Percentiles rank a stretch among this genome's conserved stretches.
Evolutionary conservation across 192 early-diverging fungal genomes (phyloP).

Genomic region (Entomortierella parvispora): DNA sequence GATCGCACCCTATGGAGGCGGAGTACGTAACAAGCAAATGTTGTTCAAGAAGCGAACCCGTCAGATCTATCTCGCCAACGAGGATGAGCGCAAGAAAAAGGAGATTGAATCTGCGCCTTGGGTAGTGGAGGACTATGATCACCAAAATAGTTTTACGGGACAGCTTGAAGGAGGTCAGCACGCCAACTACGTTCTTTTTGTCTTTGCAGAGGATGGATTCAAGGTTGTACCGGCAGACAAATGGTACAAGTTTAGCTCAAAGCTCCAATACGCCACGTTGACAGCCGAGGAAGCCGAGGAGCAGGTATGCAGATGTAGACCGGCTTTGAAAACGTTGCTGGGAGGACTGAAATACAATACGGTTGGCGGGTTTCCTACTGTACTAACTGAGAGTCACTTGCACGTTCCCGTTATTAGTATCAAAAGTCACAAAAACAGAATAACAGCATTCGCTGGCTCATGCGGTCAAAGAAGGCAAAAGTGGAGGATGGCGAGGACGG

Average conservation of each 20-base stretch:
- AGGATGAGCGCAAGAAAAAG: conserved; percentile 74
- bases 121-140: conserved; percentile 82
- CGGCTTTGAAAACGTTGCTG: no score
- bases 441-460: conserved; percentile 64
- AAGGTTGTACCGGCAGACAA: conserved; percentile 77
- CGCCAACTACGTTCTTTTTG: conserved; percentile 77
- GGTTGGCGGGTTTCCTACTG: conserved; percentile 16
- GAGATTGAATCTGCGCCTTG: conserved; percentile 81
- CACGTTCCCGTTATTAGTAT: conserved; percentile 7
- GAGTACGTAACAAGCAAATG: conserved; percentile 79
- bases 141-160: conserved; percentile 72
- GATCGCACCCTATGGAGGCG: conserved; percentile 80
- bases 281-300: conserved; percentile 84
- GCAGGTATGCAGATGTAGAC: conserved; percentile 59
- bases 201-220: conserved; percentile 79
- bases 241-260: conserved; percentile 83
- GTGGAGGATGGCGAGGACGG: conserved; percentile 55
- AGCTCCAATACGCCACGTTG: conserved; percentile 70
- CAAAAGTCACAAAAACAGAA: conserved; percentile 59
- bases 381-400: not conserved
- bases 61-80: conserved; percentile 80
- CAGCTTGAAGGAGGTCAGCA: conserved; percentile 76
- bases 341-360: conserved; percentile 35
- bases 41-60: conserved; percentile 85
- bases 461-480: conserved; percentile 53